Evolutionary conservation across 1,284 basidiomycete genomes (phyloP).

Genomic region (Trametes versicolor): DNA sequence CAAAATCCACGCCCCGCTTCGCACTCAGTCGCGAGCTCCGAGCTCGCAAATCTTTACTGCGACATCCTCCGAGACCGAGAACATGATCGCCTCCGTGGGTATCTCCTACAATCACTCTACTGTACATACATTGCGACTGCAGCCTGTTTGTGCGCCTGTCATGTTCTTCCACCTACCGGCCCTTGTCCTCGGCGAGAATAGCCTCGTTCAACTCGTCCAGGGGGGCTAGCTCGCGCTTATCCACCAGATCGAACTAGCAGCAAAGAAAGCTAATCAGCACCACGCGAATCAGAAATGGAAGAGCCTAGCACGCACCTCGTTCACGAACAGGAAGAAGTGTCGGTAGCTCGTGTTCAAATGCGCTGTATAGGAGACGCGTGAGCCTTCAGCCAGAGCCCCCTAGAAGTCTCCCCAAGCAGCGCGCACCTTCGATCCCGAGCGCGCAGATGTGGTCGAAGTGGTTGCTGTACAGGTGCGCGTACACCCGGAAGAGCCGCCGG

Average conservation of each 20-base stretch:
- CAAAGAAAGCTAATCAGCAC: constrained; percentile 10
- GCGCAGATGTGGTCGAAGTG: constrained; percentile 99
- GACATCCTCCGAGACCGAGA: no score
- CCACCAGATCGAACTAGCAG: constrained; percentile 91
- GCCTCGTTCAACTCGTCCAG: constrained; percentile 97
- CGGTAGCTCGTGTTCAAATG: constrained; percentile 99
- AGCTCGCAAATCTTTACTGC: no score
- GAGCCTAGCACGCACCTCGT: constrained; percentile 71
- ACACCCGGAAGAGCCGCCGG: constrained; percentile 94
- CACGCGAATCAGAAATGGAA: neutral
- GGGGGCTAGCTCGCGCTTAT: constrained; percentile 96
- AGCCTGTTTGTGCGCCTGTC: neutral
- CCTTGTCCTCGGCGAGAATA: constrained; percentile 87
- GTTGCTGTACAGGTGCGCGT: constrained; percentile 99
- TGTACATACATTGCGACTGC: neutral
- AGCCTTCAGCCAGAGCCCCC: constrained; percentile 1
- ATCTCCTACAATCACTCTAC: no score
- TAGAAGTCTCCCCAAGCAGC: no score
- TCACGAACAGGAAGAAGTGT: constrained; percentile 97
- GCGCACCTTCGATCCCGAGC: constrained; percentile 93
- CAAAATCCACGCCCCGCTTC: no score
- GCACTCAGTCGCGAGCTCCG: no score
- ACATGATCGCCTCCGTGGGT: no score
- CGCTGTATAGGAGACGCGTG: constrained; percentile 57
- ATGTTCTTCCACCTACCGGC: constrained; percentile 48